phyloP scores from a whole-genome alignment of 305 asterid genomes.

The Fraxinus nigra region DNA sequence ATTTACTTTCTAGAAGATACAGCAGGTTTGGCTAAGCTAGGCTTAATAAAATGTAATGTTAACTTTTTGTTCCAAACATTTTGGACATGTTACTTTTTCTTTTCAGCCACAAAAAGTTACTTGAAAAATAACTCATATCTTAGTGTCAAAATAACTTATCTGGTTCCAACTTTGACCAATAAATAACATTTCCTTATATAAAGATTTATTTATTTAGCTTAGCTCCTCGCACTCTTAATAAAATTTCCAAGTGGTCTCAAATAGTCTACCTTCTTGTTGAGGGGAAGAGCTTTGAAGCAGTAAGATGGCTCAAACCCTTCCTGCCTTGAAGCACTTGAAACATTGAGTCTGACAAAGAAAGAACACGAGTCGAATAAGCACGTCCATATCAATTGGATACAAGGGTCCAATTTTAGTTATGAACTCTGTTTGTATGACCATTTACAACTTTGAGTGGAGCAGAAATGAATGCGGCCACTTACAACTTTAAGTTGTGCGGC shows the following conservation, averaged over 20 bases:
- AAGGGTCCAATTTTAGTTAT: background rate
- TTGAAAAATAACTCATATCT: background rate
- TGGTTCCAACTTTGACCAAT: background rate
- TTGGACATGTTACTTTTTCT: background rate
- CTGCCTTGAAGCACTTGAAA: slow-evolving; percentile 37
- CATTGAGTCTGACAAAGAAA: slow-evolving; percentile 38
- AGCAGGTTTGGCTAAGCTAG: background rate
- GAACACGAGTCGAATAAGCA: background rate
- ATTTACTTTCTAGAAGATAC: background rate
- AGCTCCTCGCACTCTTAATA: background rate
- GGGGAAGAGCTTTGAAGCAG: slow-evolving; percentile 82
- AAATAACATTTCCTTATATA: background rate
- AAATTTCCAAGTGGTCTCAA: background rate
- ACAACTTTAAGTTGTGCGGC: background rate
- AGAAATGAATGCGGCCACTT: background rate
- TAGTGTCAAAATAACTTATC: background rate
- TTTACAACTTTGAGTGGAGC: background rate
- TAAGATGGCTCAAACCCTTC: slow-evolving; percentile 43
- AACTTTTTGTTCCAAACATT: background rate
- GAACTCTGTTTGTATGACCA: slow-evolving; percentile 5
- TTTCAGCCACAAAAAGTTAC: background rate
- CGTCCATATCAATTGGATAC: background rate
- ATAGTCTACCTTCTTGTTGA: slow-evolving; percentile 66
- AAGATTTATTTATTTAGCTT: background rate
- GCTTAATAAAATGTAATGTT: background rate